These are phyloP conservation scores for Hyaloscypha variabilis DNA, from an alignment of 495 filamentous ascomycete species.

Conservation along the genomic window DNA sequence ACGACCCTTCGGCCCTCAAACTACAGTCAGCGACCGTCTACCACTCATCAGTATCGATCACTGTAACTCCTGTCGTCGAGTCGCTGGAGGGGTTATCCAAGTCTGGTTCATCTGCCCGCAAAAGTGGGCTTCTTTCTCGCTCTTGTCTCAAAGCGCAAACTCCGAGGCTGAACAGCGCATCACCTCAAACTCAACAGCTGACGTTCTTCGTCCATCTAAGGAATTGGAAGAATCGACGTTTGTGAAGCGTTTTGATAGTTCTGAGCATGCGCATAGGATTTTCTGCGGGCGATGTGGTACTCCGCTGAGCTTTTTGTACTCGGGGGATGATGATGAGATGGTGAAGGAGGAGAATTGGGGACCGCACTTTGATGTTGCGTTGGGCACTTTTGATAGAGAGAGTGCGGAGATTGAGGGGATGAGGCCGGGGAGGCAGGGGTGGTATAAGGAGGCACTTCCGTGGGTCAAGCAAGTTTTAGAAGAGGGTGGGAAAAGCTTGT, in stretches of 20 bases:
- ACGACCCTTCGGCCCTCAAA: not conserved
- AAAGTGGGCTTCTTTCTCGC: conserved; percentile 19
- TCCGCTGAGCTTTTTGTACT: not conserved
- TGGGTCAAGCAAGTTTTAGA: conserved; percentile 15
- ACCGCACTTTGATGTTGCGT: conserved; percentile 10
- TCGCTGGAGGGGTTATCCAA: conserved; percentile 26
- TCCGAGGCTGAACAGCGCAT: not conserved
- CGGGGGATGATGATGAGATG: not conserved
- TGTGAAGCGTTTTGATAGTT: not conserved
- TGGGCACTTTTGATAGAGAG: conserved; percentile 16
- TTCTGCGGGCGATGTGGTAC: conserved; percentile 20
- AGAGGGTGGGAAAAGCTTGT: not conserved
- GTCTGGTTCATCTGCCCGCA: conserved; percentile 1
- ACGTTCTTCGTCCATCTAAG: not conserved
- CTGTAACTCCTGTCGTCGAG: conserved; percentile 38
- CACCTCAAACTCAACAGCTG: not conserved
- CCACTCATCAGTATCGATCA: conserved; percentile 30
- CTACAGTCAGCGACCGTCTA: conserved; percentile 15
- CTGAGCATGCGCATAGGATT: not conserved
- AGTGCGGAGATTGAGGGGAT: conserved; percentile 16
- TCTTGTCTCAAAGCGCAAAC: not conserved
- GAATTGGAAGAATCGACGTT: not conserved
- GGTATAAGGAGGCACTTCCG: conserved; percentile 10
- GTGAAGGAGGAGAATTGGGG: not conserved
- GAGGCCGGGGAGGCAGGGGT: conserved; percentile 13